Evolutionary conservation across 371 early-diverging fungal species (phyloP), one percentile per base, ranked within the genome.

Genomic region (Catenaria anguillulae): DNA sequence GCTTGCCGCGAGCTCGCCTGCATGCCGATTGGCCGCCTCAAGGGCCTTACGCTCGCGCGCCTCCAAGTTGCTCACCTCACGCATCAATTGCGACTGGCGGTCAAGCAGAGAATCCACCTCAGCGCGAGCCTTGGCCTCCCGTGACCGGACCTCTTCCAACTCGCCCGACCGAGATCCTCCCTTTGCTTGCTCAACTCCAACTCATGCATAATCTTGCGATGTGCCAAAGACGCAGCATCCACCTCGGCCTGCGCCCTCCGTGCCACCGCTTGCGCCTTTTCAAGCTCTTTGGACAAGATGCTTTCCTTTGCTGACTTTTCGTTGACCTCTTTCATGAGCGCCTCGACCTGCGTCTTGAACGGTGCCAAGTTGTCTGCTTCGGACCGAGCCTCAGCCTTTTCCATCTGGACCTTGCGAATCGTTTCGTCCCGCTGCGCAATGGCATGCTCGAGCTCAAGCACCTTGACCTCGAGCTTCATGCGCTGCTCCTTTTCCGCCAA

Each of bases 391-490:
- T 62, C 55, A 4, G 60, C 35, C n/a, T 74, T 50, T 26, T 46
- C 59, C 17, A 33, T 34, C 56, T 68, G 66, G 19, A 70, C 31
- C 23, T 35, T 42, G 13, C 62, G 35, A 31, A 71, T 43, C 33
- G 72, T 71, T 13, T 63, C 67, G 48, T 73, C 69, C 26, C 69
- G 60, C 45, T 70, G 65, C 26, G 67, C 66, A 26, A 67, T 59
- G 15, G 62, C 56, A 29, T 73, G 68, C 33, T 75, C 75, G 12
- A 71, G 50, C 61, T 73, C 68, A 37, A 72, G 42, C n/a, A 65
- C 61, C 35, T 70, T 66, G 0, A 67, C 68, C 52, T 77, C 74
- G 19, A 73, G 55, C 62, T 70, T 70, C 66, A 73, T 68, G 15
- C 70, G 61, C 62, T 42, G 15, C 48, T 74, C 72, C 46, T 72